These are phyloP conservation scores for Beauveria scarabaeidicola DNA, from an alignment of 2,329 filamentous ascomycete genomes.

Conservation along the genomic window DNA sequence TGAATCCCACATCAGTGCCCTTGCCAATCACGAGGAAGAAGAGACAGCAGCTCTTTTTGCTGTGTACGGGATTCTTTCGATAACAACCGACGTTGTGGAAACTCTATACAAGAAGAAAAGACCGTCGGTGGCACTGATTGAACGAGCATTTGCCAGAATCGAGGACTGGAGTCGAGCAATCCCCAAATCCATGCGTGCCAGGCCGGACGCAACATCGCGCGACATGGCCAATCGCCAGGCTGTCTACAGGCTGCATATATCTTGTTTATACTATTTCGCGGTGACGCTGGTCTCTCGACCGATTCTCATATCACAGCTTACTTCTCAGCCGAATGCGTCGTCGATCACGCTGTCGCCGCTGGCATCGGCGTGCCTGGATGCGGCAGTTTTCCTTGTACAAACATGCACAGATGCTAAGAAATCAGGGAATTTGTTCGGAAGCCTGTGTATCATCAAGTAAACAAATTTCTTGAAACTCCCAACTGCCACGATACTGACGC, in stretches of 20 bases:
- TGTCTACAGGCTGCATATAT: constrained; percentile 44
- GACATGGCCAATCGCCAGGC: constrained; percentile 16
- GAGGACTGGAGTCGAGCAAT: constrained; percentile 37
- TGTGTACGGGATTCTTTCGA: constrained; percentile 32
- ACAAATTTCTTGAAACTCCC: constrained; percentile 15
- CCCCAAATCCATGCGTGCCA: constrained; percentile 25
- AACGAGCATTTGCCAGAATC: constrained; percentile 32
- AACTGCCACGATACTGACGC: not conserved
- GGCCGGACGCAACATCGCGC: constrained; percentile 19
- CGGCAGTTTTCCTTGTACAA: constrained; percentile 46
- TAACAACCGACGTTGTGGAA: constrained; percentile 35
- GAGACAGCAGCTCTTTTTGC: constrained; percentile 18
- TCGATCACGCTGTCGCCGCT: constrained; percentile 27
- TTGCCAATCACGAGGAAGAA: constrained; percentile 15
- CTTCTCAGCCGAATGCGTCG: constrained; percentile 25
- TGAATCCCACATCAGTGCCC: constrained; percentile 17
- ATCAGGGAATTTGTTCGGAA: constrained; percentile 36
- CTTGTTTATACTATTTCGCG: constrained; percentile 50
- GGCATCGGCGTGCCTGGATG: constrained; percentile 45
- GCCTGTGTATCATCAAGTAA: constrained; percentile 53
- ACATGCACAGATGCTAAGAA: constrained; percentile 41
- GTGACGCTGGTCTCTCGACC: constrained; percentile 49
- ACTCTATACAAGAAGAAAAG: constrained; percentile 32
- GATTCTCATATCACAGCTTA: constrained; percentile 43
- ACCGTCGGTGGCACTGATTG: constrained; percentile 24